Percentiles rank a stretch among this genome's conserved stretches.
Evolutionary conservation across 164 flowering plant species (phyloP).

Genomic region (Euptelea pleiosperma): DNA sequence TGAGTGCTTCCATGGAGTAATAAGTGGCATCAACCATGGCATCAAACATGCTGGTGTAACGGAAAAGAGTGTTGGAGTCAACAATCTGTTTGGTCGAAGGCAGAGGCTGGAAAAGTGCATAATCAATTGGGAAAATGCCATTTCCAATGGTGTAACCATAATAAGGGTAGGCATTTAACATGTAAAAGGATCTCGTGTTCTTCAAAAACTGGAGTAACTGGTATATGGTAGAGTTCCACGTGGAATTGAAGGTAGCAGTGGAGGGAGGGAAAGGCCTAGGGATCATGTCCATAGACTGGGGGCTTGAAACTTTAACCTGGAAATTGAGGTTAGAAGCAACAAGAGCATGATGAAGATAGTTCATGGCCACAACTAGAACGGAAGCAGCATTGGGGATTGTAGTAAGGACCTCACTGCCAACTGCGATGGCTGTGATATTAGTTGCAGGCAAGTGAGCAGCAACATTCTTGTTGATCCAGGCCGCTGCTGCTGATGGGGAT

Average conservation of each 20-base stretch:
- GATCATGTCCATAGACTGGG: slow-evolving; percentile 72
- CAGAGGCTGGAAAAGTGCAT: slow-evolving; percentile 72
- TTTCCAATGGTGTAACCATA: slow-evolving; percentile 60
- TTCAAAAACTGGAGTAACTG: slow-evolving; percentile 79
- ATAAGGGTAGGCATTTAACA: slow-evolving; percentile 94
- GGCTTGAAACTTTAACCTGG: slow-evolving; percentile 39
- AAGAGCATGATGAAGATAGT: slow-evolving; percentile 46
- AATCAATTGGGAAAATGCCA: slow-evolving; percentile 89
- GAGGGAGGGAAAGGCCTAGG: slow-evolving; percentile 85
- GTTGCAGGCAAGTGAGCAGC: slow-evolving; percentile 64
- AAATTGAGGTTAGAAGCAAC: slow-evolving; percentile 32
- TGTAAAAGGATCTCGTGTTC: slow-evolving; percentile 68
- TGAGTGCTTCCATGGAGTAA: slow-evolving; percentile 63
- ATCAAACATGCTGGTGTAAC: slow-evolving; percentile 86
- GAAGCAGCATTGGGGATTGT: slow-evolving; percentile 71
- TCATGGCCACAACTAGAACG: slow-evolving; percentile 66
- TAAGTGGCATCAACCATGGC: slow-evolving; percentile 96
- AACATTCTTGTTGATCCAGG: slow-evolving; percentile 79
- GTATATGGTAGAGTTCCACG: slow-evolving; percentile 68
- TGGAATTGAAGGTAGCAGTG: slow-evolving; percentile 73
- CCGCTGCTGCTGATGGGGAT: slow-evolving; percentile 66
- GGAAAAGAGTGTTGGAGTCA: slow-evolving; percentile 90
- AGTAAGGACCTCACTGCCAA: slow-evolving; percentile 86
- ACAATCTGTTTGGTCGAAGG: slow-evolving; percentile 74
- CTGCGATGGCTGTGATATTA: slow-evolving; percentile 84